Evolutionary conservation across 2,329 filamentous ascomycete species (phyloP).

Genomic region (Fusarium anguioides): DNA sequence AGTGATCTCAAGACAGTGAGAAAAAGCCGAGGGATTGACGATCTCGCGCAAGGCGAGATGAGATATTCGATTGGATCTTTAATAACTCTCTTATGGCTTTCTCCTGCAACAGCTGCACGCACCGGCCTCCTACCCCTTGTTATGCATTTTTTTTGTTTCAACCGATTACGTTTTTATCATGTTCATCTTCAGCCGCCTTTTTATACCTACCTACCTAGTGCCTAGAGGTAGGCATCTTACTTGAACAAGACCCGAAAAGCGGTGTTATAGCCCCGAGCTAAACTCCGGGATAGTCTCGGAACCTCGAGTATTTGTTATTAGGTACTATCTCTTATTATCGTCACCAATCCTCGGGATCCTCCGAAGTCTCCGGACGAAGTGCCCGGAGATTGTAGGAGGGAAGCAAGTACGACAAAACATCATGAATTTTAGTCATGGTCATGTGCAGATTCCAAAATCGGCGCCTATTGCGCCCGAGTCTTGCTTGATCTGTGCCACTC

Average conservation of each 20-base stretch:
- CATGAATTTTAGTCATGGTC: constrained; percentile 7
- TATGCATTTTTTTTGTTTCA: constrained; percentile 10
- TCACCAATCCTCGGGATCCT: constrained; percentile 6
- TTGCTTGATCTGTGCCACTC: constrained; percentile 8
- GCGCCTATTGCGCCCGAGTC: constrained; percentile 1
- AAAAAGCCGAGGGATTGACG: constrained; percentile 13
- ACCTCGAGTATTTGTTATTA: not conserved
- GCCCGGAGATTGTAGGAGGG: constrained; percentile 20
- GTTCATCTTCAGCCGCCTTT: constrained; percentile 14
- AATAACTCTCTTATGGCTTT: constrained; percentile 14
- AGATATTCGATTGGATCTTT: constrained; percentile 40
- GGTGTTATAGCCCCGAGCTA: constrained; percentile 23
- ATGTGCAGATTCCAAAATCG: constrained; percentile 13
- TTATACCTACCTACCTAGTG: not conserved
- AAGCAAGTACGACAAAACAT: not conserved
- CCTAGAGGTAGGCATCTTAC: too few relatives aligned
- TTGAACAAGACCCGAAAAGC: constrained; percentile 23
- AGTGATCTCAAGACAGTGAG: constrained; percentile 3
- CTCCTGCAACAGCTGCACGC: constrained; percentile 17
- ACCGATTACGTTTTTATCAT: constrained; percentile 13
- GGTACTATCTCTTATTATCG: not conserved
- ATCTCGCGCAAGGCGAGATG: constrained; percentile 21
- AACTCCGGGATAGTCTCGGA: constrained; percentile 30
- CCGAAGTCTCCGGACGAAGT: constrained; percentile 28
- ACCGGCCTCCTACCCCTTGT: constrained; percentile 10